Percentiles rank a stretch among this genome's conserved stretches.
Evolutionary conservation across 345 rosid species (phyloP).

Genomic region (Citrus sinensis): DNA sequence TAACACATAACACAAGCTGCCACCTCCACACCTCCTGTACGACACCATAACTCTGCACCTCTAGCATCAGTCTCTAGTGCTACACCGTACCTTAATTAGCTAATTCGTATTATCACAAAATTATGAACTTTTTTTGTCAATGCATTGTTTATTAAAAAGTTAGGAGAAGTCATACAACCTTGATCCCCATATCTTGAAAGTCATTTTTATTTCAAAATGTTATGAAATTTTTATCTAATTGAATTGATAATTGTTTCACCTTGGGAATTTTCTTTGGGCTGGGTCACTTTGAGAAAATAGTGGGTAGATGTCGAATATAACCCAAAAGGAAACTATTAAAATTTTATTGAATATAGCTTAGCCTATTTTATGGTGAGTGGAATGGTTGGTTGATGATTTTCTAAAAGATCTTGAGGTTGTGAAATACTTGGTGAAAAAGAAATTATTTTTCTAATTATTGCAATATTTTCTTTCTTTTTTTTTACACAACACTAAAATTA

Average conservation of each 20-base stretch:
- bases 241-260: neutral
- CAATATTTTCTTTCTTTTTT: neutral
- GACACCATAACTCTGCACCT: no score
- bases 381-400: neutral
- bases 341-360: neutral
- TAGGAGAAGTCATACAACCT: neutral
- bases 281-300: neutral
- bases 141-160: neutral
- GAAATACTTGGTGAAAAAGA: neutral
- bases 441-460: neutral
- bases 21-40: no score
- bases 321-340: neutral
- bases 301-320: neutral
- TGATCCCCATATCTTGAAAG: neutral
- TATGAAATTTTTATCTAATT: neutral
- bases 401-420: neutral
- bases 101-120: neutral
- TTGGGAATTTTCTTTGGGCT: neutral
- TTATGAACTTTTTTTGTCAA: neutral
- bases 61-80: no score
- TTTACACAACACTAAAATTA: neutral
- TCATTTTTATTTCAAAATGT: neutral
- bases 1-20: no score
- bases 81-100: neutral
- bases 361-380: neutral